A percentile compares a stretch with the other conserved stretches of the same genome.
Evolutionary conservation across 1,284 basidiomycete species (phyloP).

Genomic region (Xerocomus minutiporus): DNA sequence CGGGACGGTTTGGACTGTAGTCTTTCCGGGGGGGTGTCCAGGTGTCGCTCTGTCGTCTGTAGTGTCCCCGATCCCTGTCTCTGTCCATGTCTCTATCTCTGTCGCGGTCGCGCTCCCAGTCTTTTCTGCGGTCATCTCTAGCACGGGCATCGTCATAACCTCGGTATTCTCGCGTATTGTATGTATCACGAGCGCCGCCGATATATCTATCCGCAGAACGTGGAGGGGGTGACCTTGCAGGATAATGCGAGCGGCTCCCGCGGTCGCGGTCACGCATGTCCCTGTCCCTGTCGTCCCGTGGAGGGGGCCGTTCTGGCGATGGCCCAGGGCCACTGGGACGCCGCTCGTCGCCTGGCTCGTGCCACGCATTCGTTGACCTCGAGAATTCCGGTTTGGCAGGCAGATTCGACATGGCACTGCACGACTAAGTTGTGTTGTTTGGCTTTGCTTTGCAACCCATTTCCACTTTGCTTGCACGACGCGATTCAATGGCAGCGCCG

Average conservation of each 20-base stretch:
- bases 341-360: conserved; percentile 26
- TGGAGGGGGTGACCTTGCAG: conserved; percentile 18
- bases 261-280: conserved; percentile 27
- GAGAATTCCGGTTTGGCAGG: conserved; percentile 34
- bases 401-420: conserved; percentile 28
- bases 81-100: conserved; percentile 8
- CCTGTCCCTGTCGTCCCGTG: conserved; percentile 28
- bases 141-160: conserved; percentile 16
- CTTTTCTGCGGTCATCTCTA: conserved; percentile 26
- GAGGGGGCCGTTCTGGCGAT: conserved; percentile 27
- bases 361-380: conserved; percentile 16
- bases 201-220: conserved; percentile 19
- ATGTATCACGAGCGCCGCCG: conserved; percentile 14
- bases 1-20: conserved; percentile 18
- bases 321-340: conserved; percentile 16
- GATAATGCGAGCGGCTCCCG: conserved; percentile 18
- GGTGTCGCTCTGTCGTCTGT: conserved; percentile 13
- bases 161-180: conserved; percentile 25
- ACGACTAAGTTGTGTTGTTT: conserved; percentile 17
- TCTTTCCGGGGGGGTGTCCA: conserved; percentile 17
- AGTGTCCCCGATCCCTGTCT: conserved; percentile 21
- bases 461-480: background rate
- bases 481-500: conserved; percentile 36
- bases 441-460: conserved; percentile 10
- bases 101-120: conserved; percentile 25